A percentile compares a stretch with the other conserved stretches of the same genome.
phyloP scores from a whole-genome alignment of 1,284 basidiomycete species.

The Taiwanofungus camphoratus region DNA sequence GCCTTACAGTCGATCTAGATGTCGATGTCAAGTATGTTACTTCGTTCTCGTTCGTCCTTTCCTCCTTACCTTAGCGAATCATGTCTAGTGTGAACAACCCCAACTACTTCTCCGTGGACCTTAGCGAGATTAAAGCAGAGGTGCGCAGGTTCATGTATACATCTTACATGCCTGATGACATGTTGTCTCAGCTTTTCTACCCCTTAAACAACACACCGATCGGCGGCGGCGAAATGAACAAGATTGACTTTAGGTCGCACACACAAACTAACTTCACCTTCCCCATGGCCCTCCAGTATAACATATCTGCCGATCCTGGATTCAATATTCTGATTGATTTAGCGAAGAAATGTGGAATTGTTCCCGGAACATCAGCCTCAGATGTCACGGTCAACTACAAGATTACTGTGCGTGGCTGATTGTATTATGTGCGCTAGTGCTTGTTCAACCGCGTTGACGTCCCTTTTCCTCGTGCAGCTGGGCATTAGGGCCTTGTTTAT shows the following conservation, averaged over 20 bases:
- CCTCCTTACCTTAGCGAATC: background rate
- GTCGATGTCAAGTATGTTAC: slow-evolving; percentile 51
- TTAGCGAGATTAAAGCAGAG: slow-evolving; percentile 65
- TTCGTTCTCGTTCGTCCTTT: background rate
- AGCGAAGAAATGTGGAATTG: slow-evolving; percentile 61
- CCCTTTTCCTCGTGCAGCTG: too few relatives aligned
- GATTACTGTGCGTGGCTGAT: slow-evolving; percentile 44
- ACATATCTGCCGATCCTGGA: slow-evolving; percentile 53
- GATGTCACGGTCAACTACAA: slow-evolving; percentile 69
- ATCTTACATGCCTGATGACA: slow-evolving; percentile 1
- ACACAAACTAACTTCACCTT: slow-evolving; percentile 73
- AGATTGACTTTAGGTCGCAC: slow-evolving; percentile 63
- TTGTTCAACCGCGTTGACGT: background rate
- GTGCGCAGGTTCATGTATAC: slow-evolving; percentile 31
- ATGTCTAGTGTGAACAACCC: slow-evolving; percentile 71
- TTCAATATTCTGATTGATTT: slow-evolving; percentile 60
- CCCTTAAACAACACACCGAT: slow-evolving; percentile 64
- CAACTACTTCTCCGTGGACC: slow-evolving; percentile 76
- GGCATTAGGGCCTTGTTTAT: slow-evolving; percentile 59
- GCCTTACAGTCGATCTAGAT: slow-evolving; percentile 58
- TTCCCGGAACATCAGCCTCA: slow-evolving; percentile 32
- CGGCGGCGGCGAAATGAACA: slow-evolving; percentile 60
- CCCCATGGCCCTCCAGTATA: slow-evolving; percentile 76
- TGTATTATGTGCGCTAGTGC: background rate
- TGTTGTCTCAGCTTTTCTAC: slow-evolving; percentile 55